These are phyloP conservation scores for Naganishia cerealis DNA, from an alignment of 1,284 basidiomycete species.

Conservation along the genomic window DNA sequence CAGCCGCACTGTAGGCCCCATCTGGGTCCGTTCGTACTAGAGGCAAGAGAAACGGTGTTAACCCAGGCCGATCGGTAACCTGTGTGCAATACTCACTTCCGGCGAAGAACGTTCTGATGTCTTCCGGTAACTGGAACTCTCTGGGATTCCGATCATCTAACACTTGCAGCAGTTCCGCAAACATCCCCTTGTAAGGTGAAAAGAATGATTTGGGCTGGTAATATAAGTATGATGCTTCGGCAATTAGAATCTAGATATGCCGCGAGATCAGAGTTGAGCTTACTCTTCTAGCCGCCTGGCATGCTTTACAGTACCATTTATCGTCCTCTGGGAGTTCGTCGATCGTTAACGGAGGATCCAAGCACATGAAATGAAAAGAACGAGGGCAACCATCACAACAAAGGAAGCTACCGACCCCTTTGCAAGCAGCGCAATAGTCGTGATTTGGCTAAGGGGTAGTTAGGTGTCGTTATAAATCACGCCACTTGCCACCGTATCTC, in stretches of 20 bases:
- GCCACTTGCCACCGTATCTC: neutral
- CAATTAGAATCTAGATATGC: conserved; percentile 1
- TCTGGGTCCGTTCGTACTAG: conserved; percentile 70
- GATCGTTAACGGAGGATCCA: conserved; percentile 88
- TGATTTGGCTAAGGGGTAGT: conserved; percentile 68
- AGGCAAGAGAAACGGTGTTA: neutral
- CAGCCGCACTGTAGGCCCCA: conserved; percentile 74
- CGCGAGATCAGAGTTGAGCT: conserved; percentile 21
- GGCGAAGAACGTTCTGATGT: conserved; percentile 81
- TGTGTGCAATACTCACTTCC: conserved; percentile 44
- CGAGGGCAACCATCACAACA: conserved; percentile 97
- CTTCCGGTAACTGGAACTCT: conserved; percentile 82
- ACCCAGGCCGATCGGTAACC: no score
- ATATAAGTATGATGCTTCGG: neutral
- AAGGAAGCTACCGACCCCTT: conserved; percentile 69
- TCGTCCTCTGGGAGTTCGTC: conserved; percentile 81
- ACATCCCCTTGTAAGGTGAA: conserved; percentile 35
- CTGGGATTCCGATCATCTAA: conserved; percentile 56
- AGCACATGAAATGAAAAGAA: conserved; percentile 93
- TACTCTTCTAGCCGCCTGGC: conserved; percentile 44
- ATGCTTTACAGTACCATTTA: conserved; percentile 77
- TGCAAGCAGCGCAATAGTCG: conserved; percentile 90
- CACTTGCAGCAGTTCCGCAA: conserved; percentile 42
- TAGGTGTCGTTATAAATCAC: neutral
- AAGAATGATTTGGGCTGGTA: conserved; percentile 5